A percentile compares a stretch with the other conserved stretches of the same genome.
Conservation (phyloP, 177 flowering plant genomes). For the Tripterygium wilfordii region DNA sequence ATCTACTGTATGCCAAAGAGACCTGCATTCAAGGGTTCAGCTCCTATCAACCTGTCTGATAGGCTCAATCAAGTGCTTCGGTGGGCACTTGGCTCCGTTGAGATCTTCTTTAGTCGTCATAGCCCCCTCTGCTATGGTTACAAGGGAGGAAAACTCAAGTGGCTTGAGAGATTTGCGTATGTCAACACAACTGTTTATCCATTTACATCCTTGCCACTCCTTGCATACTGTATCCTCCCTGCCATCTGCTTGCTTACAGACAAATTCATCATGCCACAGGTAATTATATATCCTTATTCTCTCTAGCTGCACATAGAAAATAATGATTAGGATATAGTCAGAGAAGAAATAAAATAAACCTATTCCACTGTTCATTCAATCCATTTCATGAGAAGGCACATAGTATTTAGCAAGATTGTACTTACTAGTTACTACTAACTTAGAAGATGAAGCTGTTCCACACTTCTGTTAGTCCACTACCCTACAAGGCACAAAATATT, state of each 20-base stretch:
- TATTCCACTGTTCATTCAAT: no score
- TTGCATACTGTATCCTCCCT: conserved; percentile 86
- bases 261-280: conserved; percentile 94
- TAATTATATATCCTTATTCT: conserved; percentile 18
- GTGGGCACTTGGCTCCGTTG: conserved; percentile 97
- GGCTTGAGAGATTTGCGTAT: conserved; percentile 84
- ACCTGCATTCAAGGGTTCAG: conserved; percentile 89
- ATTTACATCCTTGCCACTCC: conserved; percentile 82
- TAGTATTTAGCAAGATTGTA: no score
- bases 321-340: neutral
- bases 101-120: conserved; percentile 89
- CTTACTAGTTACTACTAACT: no score
- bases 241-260: conserved; percentile 93
- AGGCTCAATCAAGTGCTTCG: conserved; percentile 90
- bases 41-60: conserved; percentile 90
- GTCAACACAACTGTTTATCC: conserved; percentile 88
- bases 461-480: no score
- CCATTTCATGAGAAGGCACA: no score
- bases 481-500: no score
- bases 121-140: conserved; percentile 80
- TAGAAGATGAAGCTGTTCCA: no score
- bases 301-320: neutral
- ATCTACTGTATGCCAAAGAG: conserved; percentile 86
- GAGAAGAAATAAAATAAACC: no score
- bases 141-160: conserved; percentile 76